Base-by-base conservation (phyloP, 1,284 basidiomycete genomes). In the Cerioporus squamosus region DNA sequence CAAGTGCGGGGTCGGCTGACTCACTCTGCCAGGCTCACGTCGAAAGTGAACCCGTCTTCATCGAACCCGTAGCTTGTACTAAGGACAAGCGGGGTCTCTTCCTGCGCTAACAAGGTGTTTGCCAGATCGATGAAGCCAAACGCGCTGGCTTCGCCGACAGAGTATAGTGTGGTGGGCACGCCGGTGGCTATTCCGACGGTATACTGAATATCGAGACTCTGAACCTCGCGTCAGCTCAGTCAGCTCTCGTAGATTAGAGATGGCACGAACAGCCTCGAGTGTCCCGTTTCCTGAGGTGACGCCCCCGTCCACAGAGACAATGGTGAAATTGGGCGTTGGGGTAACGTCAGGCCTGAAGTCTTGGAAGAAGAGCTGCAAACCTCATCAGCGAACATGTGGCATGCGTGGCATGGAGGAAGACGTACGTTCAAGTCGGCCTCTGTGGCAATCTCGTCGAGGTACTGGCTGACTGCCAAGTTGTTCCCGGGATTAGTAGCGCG, bases 151-250 rank as follows among this genome's bases (percentile, higher is more conserved):
- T 57, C 49, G n/a, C 63, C 66, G 20, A 62, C 61, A 15, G 60
- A 59, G 17, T 58, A 33, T 38, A 62, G 60, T 33, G 33, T 69
- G 12, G 54, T 52, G 23, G 61, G 42, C 20, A 64, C 62, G 77
- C 75, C 79, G 78, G 74, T 82, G 82, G 73, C 82, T 82, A 89
- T 72, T 12, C 81, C 85, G 12, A 77, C 80, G 5, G 84, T 81
- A 55, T 87, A 87, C 72, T 89, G 83, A 38, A 86, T 82, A 63
- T 88, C 85, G 15, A 88, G 74, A 65, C 85, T 84, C 45, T 45
- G 33, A 4, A 17, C 12, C 5, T 1, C 29, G 29, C 29, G 29
- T 29, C 33, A 36, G 2, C 2, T 14, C 10, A 36, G 14, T 36
- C 14, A 36, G 12, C 33, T 36, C 33, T 12, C 15, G 15, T 12